A percentile compares a stretch with the other conserved stretches of the same genome.
Evolutionary conservation across 345 rosid species (phyloP).

Genomic region (Eutrema heterophyllum): DNA sequence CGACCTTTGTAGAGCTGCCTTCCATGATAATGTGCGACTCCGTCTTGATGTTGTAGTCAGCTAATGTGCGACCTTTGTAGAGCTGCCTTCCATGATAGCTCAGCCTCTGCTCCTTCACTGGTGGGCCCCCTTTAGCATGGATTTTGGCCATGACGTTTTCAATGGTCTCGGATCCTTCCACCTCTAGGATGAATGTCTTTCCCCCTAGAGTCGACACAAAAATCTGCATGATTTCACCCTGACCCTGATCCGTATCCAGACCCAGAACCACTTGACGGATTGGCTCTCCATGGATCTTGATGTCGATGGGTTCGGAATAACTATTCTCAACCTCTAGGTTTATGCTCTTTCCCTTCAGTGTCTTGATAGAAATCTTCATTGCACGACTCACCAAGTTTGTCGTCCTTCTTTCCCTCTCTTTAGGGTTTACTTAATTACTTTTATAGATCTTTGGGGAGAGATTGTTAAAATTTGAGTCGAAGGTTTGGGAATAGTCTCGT

Average conservation of each 20-base stretch:
- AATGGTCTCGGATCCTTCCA: background rate
- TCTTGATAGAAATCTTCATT: background rate
- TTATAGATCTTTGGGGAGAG: no score
- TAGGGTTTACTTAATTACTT: no score
- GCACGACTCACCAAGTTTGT: background rate
- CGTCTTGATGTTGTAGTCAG: background rate
- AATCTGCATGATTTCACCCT: background rate
- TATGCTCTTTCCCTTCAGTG: conserved; percentile 1
- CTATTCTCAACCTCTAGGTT: conserved; percentile 4
- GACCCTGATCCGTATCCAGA: background rate
- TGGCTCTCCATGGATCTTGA: background rate
- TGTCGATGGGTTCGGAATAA: background rate
- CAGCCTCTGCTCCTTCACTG: background rate
- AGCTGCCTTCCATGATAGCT: background rate
- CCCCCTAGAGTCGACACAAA: background rate
- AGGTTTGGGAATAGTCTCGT: no score
- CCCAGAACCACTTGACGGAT: background rate
- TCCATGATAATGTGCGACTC: background rate
- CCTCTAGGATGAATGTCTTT: background rate
- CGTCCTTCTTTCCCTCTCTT: no score
- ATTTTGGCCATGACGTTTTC: background rate
- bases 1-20: no score
- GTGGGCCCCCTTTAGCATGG: background rate
- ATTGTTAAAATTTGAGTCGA: no score
- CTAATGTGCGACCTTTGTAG: background rate